phyloP scores from a whole-genome alignment of 495 filamentous ascomycete species.

The Rhizodiscina lignyota region DNA sequence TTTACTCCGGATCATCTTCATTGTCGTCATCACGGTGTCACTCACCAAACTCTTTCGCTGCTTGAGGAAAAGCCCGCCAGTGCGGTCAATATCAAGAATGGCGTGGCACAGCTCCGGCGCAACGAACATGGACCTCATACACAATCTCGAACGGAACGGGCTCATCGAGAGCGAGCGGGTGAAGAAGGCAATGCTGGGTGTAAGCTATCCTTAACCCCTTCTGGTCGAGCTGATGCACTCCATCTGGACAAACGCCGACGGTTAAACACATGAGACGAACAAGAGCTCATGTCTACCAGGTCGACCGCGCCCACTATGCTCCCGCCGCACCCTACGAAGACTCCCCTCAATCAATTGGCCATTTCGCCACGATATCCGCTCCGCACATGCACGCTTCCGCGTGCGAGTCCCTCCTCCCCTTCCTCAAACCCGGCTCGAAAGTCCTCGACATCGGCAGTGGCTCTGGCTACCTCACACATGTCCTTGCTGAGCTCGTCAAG shows the following conservation, averaged over 20 bases:
- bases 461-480: slow-evolving; percentile 81
- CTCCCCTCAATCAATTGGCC: slow-evolving; percentile 79
- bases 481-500: slow-evolving; percentile 66
- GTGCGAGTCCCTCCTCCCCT: slow-evolving; percentile 32
- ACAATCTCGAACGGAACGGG: slow-evolving; percentile 54
- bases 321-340: slow-evolving; percentile 59
- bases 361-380: slow-evolving; percentile 78
- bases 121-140: slow-evolving; percentile 60
- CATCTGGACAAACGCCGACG: too few species aligned
- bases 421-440: slow-evolving; percentile 28
- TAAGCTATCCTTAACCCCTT: slow-evolving; percentile 19
- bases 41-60: too few species aligned
- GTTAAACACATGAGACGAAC: too few species aligned
- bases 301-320: slow-evolving; percentile 80
- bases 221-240: background rate
- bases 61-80: too few species aligned
- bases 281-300: too few species aligned
- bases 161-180: slow-evolving; percentile 58
- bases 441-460: slow-evolving; percentile 86
- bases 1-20: too few species aligned
- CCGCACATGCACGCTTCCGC: slow-evolving; percentile 89
- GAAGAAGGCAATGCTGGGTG: slow-evolving; percentile 61
- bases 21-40: too few species aligned
- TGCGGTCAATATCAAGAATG: slow-evolving; percentile 35
- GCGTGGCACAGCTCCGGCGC: slow-evolving; percentile 76